Percentiles rank a stretch among this genome's conserved stretches.
Evolutionary conservation across 2,329 filamentous ascomycete genomes (phyloP).

Genomic region (Fonsecaea nubica): DNA sequence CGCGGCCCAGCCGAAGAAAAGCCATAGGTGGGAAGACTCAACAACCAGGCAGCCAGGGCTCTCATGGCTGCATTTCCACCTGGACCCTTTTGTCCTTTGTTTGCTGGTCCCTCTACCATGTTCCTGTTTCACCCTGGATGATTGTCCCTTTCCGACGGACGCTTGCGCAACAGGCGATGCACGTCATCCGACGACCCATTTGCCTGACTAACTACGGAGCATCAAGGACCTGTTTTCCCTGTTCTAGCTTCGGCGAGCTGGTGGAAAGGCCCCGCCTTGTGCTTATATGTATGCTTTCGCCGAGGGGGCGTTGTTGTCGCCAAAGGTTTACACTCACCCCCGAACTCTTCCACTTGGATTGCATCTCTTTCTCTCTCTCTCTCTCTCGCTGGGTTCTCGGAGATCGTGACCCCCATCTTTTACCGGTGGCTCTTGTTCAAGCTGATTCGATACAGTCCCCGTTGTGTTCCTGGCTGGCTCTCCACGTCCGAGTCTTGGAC

Average conservation of each 20-base stretch:
- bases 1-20: not conserved
- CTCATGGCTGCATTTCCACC: not conserved
- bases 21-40: not conserved
- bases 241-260: not conserved
- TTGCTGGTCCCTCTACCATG: not conserved
- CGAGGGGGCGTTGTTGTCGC: not conserved
- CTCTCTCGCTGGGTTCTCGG: conserved; percentile 1
- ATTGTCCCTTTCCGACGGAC: conserved; percentile 14
- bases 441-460: conserved; percentile 25
- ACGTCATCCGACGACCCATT: conserved; percentile 23
- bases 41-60: not conserved
- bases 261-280: conserved; percentile 1
- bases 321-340: conserved; percentile 19
- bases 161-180: conserved; percentile 25
- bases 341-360: conserved; percentile 1
- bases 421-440: conserved; percentile 9
- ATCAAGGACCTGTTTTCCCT: not conserved
- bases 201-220: conserved; percentile 3
- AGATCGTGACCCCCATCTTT: conserved; percentile 3
- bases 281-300: conserved; percentile 1
- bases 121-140: not conserved
- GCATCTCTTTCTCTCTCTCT: conserved; percentile 7
- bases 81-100: not conserved
- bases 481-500: conserved; percentile 12
- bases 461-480: conserved; percentile 26